Conservation (phyloP, 2,329 filamentous ascomycete genomes). For the Clonostachys rosea region DNA sequence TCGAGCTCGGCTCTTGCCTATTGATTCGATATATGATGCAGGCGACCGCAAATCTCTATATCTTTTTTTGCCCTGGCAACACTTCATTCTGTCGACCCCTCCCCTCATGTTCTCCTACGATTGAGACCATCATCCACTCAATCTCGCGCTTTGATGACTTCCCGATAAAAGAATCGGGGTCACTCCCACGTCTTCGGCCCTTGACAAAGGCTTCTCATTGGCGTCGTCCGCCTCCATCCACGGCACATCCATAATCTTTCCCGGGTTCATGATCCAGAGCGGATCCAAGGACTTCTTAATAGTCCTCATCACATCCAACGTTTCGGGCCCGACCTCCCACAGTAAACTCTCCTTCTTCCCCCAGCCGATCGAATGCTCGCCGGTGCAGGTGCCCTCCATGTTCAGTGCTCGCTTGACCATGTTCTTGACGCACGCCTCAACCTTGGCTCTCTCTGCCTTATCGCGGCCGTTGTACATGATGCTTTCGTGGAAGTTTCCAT, state of each 20-base stretch:
- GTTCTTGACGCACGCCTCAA: conserved; percentile 77
- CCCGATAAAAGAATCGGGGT: not conserved
- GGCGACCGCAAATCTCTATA: too few species aligned
- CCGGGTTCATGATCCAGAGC: conserved; percentile 84
- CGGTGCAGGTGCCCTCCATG: conserved; percentile 92
- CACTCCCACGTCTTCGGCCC: not conserved
- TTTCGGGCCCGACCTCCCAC: conserved; percentile 75
- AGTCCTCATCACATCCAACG: conserved; percentile 77
- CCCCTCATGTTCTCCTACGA: too few species aligned
- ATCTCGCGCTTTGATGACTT: too few species aligned
- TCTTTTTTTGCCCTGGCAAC: too few species aligned
- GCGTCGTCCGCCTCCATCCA: conserved; percentile 15
- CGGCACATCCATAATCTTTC: conserved; percentile 80
- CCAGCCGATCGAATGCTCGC: conserved; percentile 81
- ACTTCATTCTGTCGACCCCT: too few species aligned
- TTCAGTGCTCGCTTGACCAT: conserved; percentile 89
- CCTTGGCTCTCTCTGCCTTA: conserved; percentile 65
- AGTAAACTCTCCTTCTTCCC: conserved; percentile 79
- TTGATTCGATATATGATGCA: too few species aligned
- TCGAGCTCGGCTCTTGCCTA: too few species aligned
- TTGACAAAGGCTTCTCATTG: not conserved
- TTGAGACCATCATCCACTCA: too few species aligned
- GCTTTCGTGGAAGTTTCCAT: conserved; percentile 91
- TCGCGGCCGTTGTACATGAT: conserved; percentile 80
- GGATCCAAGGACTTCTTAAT: conserved; percentile 84